phyloP scores from a whole-genome alignment of 805 yeast genomes.

The Saccharomycopsis amapae region DNA sequence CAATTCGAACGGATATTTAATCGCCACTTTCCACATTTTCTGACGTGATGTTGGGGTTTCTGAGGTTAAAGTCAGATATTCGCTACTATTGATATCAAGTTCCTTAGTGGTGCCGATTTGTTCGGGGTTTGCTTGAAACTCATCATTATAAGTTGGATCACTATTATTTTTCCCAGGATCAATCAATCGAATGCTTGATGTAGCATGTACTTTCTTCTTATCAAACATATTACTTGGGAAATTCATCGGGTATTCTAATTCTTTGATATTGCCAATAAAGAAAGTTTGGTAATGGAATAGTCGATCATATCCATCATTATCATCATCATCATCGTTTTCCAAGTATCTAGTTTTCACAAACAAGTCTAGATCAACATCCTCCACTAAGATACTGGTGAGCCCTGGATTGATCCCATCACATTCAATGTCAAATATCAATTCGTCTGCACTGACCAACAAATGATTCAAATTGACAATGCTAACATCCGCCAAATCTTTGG shows the following conservation, averaged over 20 bases:
- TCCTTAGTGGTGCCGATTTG: not conserved
- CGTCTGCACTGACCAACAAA: slow-evolving; percentile 75
- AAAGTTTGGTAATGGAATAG: slow-evolving; percentile 47
- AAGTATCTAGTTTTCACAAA: slow-evolving; percentile 57
- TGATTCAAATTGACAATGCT: slow-evolving; percentile 56
- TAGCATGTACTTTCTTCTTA: slow-evolving; percentile 48
- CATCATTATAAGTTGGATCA: slow-evolving; percentile 23
- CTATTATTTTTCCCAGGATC: slow-evolving; percentile 55
- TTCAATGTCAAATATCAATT: slow-evolving; percentile 68
- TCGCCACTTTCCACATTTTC: slow-evolving; percentile 65
- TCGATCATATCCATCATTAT: slow-evolving; percentile 11
- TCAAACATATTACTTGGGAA: slow-evolving; percentile 64
- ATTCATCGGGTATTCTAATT: slow-evolving; percentile 62
- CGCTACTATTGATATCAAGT: not conserved
- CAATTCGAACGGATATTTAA: slow-evolving; percentile 76
- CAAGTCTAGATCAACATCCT: slow-evolving; percentile 68
- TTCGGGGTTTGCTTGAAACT: slow-evolving; percentile 3
- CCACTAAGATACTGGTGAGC: slow-evolving; percentile 56
- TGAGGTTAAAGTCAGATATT: not conserved
- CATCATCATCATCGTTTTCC: slow-evolving; percentile 16
- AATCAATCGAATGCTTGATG: slow-evolving; percentile 62
- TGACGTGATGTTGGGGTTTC: slow-evolving; percentile 9
- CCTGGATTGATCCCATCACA: slow-evolving; percentile 87
- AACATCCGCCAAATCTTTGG: slow-evolving; percentile 71
- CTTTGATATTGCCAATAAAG: slow-evolving; percentile 59